Base-by-base conservation (phyloP, 805 yeast species). In the Clavispora fructus region DNA sequence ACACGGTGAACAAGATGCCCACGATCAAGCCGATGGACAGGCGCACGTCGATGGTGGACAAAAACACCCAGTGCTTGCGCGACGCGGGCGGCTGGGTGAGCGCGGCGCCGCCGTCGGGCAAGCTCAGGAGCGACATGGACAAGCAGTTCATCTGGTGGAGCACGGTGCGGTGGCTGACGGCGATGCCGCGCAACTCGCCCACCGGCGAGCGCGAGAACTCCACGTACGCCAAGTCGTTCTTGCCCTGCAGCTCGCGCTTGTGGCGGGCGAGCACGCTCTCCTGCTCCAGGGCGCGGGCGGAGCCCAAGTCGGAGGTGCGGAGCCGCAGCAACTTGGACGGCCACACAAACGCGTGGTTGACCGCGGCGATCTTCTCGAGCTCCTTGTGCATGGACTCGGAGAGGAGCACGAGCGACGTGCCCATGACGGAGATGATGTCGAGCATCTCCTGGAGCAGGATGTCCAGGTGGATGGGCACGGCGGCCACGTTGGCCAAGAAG, bases 101-200 rank as follows among this genome's bases (percentile, higher is more conserved):
- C 29, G 74, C 78, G 2, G 80, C 77, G 39, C 80, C 75, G n/a
- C 78, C 73, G 43, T 79, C 75, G 2, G 87, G 86, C 52, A 73
- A 68, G 40, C 90, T 83, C 55, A 80, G 80, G 7, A 92, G 66
- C 12, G 92, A 79, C 9, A 82, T 74, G 5, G 85, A 77, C 23
- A 94, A 59, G 40, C 88, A 78, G 50, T 79, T 77, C 91, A 94
- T 87, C 60, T 94, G 99, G 54, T 88, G 92, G 60, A 86, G 75
- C 7, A 94, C 78, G 0, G 96, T 90, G 48, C 88, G 73, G 62
- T 94, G 98, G 23, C 94, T 86, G 60, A 94, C 78, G 1, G 95
- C 96, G 31, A 94, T 95, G 14, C 99, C 99, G 47, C 96, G 74
- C 31, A 90, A 67, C 53, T 91, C 95, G 3, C 98, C 98, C 26